Conservation (phyloP, 768 basidiomycete species). For the Mycena olivaceomarginata region DNA sequence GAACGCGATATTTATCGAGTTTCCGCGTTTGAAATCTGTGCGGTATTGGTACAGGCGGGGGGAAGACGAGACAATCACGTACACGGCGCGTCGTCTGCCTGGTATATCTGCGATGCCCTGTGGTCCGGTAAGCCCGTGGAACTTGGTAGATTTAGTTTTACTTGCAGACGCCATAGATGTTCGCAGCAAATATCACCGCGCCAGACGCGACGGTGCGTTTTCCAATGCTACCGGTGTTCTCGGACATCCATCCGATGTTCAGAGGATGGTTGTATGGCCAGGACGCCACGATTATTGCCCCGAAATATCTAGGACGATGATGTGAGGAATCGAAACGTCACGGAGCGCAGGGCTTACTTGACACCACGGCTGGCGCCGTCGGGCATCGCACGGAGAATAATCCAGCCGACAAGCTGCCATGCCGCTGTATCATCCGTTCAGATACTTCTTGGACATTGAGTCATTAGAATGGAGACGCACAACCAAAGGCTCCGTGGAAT, state of each 20-base stretch:
- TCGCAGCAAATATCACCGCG: slow-evolving; percentile 57
- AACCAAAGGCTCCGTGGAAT: slow-evolving; percentile 59
- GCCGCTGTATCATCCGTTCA: slow-evolving; percentile 49
- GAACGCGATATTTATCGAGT: slow-evolving; percentile 59
- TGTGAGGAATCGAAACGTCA: background rate
- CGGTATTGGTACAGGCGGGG: slow-evolving; percentile 3
- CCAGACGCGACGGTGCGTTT: slow-evolving; percentile 57
- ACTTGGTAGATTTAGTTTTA: background rate
- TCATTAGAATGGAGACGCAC: slow-evolving; percentile 39
- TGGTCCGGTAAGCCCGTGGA: background rate
- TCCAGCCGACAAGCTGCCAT: slow-evolving; percentile 62
- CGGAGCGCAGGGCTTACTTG: slow-evolving; percentile 46
- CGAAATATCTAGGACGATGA: slow-evolving; percentile 48
- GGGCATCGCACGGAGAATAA: slow-evolving; percentile 57
- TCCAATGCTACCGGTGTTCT: slow-evolving; percentile 55
- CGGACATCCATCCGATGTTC: slow-evolving; percentile 63
- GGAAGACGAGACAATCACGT: background rate
- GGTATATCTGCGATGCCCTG: slow-evolving; percentile 56
- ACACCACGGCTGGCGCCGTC: slow-evolving; percentile 50
- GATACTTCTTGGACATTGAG: background rate
- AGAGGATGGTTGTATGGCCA: slow-evolving; percentile 63
- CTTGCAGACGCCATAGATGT: slow-evolving; percentile 54
- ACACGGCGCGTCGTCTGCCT: slow-evolving; percentile 60
- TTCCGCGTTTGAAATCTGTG: slow-evolving; percentile 58
- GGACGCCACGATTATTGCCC: slow-evolving; percentile 57